These are phyloP conservation scores for Lactarius psammicola DNA, from an alignment of 768 basidiomycete species.

Conservation along the genomic window DNA sequence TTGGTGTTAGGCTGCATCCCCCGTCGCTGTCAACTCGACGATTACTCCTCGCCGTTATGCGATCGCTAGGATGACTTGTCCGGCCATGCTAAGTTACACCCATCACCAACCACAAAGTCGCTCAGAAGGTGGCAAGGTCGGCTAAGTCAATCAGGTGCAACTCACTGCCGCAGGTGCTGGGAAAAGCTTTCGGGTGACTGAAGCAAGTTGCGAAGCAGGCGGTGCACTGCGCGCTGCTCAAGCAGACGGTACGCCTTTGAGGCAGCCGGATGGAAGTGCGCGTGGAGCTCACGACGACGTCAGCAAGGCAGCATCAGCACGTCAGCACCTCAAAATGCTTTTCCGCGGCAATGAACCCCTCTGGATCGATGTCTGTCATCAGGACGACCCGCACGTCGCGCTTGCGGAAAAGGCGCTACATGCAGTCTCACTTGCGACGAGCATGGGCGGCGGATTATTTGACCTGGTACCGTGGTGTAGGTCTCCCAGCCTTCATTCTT, in stretches of 20 bases:
- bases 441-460: conserved; percentile 18
- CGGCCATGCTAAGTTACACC: conserved; percentile 7
- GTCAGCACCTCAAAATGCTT: no score
- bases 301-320: no score
- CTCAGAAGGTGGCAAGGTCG: not conserved
- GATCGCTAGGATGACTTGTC: conserved; percentile 19
- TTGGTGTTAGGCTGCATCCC: no score
- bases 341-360: no score
- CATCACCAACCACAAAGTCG: not conserved
- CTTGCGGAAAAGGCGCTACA: conserved; percentile 23
- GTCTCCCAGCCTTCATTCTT: not conserved
- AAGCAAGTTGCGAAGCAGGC: conserved; percentile 6
- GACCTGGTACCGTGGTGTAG: conserved; percentile 31
- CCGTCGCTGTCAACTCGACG: no score
- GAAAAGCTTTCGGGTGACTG: conserved; percentile 6
- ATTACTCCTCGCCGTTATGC: no score
- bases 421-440: conserved; percentile 10
- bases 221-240: not conserved
- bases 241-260: not conserved
- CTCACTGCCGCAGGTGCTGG: conserved; percentile 6
- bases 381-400: conserved; percentile 21
- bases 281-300: not conserved
- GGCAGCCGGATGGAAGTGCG: conserved; percentile 4
- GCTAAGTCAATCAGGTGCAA: not conserved
- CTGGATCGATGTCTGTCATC: conserved; percentile 18